These are phyloP conservation scores for Erysimum pusillum DNA, from an alignment of 441 rosid species.

Conservation along the genomic window DNA sequence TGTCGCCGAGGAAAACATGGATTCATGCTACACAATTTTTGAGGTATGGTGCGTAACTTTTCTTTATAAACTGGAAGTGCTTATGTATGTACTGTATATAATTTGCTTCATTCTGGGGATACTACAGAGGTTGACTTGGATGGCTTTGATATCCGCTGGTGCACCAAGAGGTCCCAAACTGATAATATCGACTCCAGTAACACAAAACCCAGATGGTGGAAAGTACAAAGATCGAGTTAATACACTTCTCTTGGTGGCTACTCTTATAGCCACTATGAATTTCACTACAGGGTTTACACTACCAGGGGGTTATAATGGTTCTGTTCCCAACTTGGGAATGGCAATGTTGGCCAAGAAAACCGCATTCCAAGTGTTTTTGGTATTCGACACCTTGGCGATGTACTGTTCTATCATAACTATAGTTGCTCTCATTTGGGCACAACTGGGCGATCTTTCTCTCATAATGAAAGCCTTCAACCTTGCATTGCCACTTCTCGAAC, in stretches of 20 bases:
- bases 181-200: background rate
- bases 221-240: slow-evolving; percentile 5
- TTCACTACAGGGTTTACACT: slow-evolving; percentile 44
- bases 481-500: background rate
- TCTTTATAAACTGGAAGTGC: background rate
- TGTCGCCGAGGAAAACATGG: background rate
- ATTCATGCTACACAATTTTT: background rate
- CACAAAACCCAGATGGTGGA: background rate
- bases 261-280: slow-evolving; percentile 37
- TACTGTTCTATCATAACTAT: slow-evolving; percentile 7
- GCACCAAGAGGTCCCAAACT: background rate
- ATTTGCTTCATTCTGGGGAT: background rate
- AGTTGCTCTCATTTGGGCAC: slow-evolving; percentile 32
- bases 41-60: background rate
- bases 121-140: slow-evolving; percentile 20
- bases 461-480: background rate
- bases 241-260: slow-evolving; percentile 14
- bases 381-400: slow-evolving; percentile 15
- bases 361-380: slow-evolving; percentile 15
- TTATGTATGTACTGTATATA: background rate
- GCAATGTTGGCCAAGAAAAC: slow-evolving; percentile 7
- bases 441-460: slow-evolving; percentile 5
- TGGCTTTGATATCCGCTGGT: background rate
- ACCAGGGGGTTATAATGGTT: slow-evolving; percentile 39
- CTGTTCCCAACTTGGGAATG: slow-evolving; percentile 25